A percentile compares a stretch with the other conserved stretches of the same genome.
phyloP scores from a whole-genome alignment of 192 early-diverging fungal species.

The Thamnidium elegans region DNA sequence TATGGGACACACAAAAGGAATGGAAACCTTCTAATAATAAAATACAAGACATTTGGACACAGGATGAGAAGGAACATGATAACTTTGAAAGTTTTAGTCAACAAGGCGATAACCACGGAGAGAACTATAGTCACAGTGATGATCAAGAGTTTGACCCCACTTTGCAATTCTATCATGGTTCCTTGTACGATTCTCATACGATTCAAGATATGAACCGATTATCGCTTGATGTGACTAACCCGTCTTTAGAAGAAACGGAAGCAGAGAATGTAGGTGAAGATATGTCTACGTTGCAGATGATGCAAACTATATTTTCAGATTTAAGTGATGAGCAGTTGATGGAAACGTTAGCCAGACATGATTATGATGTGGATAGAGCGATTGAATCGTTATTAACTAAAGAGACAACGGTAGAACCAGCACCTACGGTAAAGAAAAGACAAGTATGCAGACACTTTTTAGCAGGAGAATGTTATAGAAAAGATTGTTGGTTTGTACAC shows the following conservation, averaged over 20 bases:
- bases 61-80: background rate
- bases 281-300: conserved; percentile 47
- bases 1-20: background rate
- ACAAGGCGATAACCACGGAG: background rate
- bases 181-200: conserved; percentile 12
- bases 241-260: conserved; percentile 23
- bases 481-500: conserved; percentile 58
- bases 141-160: conserved; percentile 37
- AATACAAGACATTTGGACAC: conserved; percentile 14
- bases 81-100: background rate
- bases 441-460: conserved; percentile 55
- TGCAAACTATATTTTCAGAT: conserved; percentile 42
- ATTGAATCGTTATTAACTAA: conserved; percentile 32
- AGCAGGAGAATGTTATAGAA: conserved; percentile 52
- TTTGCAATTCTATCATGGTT: conserved; percentile 21
- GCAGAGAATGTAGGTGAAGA: conserved; percentile 40
- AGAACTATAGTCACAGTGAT: background rate
- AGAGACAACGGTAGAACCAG: background rate
- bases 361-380: conserved; percentile 46
- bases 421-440: conserved; percentile 14
- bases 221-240: conserved; percentile 20
- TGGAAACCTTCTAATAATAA: background rate
- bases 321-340: conserved; percentile 36
- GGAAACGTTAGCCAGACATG: conserved; percentile 31
- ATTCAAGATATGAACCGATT: conserved; percentile 27